A percentile compares a stretch with the other conserved stretches of the same genome.
phyloP scores from a whole-genome alignment of 2,329 filamentous ascomycete species.

The Ceratocystis papillata region DNA sequence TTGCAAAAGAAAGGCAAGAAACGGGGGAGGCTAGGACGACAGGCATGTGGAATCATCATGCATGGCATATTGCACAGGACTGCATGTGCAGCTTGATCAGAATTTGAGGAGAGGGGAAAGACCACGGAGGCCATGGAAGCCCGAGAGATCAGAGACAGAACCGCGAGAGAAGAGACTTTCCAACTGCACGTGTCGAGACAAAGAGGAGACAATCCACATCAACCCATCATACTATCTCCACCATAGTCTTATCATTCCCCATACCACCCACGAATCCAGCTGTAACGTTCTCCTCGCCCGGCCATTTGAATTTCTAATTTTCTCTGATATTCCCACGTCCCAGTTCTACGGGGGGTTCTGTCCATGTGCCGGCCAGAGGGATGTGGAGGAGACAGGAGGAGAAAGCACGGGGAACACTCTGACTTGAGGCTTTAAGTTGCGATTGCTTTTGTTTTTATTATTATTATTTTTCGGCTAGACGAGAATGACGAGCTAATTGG shows the following conservation, averaged over 20 bases:
- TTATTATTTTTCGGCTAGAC: neutral
- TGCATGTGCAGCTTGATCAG: neutral
- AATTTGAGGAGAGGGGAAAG: neutral
- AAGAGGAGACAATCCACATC: neutral
- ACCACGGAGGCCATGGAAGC: neutral
- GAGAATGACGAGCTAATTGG: neutral
- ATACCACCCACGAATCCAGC: neutral
- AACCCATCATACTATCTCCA: neutral
- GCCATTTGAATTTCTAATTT: neutral
- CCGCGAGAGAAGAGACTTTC: neutral
- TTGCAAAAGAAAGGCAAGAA: too few species aligned
- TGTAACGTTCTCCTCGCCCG: conserved; percentile 1
- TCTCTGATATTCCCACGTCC: neutral
- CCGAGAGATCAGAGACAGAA: neutral
- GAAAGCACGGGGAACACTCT: neutral
- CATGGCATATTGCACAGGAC: too few species aligned
- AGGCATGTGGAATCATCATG: too few species aligned
- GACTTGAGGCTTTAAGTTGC: neutral
- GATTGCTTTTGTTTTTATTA: neutral
- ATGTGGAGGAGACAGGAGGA: neutral
- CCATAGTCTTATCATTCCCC: neutral
- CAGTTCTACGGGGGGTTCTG: neutral
- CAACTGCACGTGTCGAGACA: neutral
- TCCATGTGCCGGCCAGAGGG: too few species aligned
- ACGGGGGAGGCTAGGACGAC: too few species aligned